Base-by-base conservation (phyloP, 805 yeast genomes). In the Cyberlindnera maclurae region DNA sequence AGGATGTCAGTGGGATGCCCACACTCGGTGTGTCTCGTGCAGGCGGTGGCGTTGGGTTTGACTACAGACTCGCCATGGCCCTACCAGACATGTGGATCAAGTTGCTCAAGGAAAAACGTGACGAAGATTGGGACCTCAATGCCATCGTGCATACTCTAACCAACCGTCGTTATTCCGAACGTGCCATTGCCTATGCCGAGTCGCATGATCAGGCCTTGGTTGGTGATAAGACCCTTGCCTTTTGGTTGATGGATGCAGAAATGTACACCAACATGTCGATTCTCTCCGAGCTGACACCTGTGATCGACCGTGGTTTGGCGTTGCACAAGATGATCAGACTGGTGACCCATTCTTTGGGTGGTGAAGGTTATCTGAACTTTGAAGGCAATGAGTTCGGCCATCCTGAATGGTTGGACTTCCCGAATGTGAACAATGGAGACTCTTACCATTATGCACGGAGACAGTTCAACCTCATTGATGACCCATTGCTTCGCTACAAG, bases 1-100 rank as follows among this genome's bases (percentile, higher is more conserved):
- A 90, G 60, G 98, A 90, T 59, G 98, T 90, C 34, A 81, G 93
- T 36, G 98, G 98, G 10, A 90, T 90, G 82, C 98, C 98, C 26
- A 88, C 97, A 1, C 65, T 93, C 40, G 90, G 97, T 60, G 61
- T 84, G 40, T 79, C 93, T 5, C 70, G 85, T 36, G 37, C 50
- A 0, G 57, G 66, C 17, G 97, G 97, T 35, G 98, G 98, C 41
- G 79, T 83, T 44, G 98, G 97, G 0, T 90, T 90, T 54, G 93
- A 89, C 58, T 90, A 90, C 60, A 71, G 97, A 46, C 69, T 90
- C 38, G 93, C 95, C 2, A 90, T 90, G 98, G 97, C 97, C 1
- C 70, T 90, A 43, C 98, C 98, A 4, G 98, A 90, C 60, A 90
- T 90, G 97, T 90, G 98, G 98, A 90, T 90, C 65, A 93, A 93